A percentile compares a stretch with the other conserved stretches of the same genome.
phyloP scores from a whole-genome alignment of 257 asterid species.

The Asclepias syriaca region DNA sequence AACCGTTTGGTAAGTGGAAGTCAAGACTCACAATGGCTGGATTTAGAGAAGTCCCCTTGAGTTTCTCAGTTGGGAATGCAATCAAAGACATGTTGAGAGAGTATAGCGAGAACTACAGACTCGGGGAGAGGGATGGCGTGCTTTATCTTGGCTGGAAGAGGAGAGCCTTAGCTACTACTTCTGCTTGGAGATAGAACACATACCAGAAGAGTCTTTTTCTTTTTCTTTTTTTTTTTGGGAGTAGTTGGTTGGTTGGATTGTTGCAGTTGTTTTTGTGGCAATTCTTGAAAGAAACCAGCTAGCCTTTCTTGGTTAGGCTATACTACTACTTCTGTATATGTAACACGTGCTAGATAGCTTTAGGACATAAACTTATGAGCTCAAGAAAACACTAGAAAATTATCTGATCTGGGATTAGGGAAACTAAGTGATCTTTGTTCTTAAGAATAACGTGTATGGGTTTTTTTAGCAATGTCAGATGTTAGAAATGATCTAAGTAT shows the following conservation, averaged over 20 bases:
- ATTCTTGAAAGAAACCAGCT: constrained; percentile 1
- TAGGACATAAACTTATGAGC: constrained; percentile 6
- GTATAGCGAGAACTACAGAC: constrained; percentile 48
- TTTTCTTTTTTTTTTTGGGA: too few species aligned
- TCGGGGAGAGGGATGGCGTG: constrained; percentile 54
- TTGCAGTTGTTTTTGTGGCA: constrained; percentile 4
- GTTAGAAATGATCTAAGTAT: neutral
- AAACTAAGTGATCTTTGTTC: too few species aligned
- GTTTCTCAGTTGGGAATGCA: constrained; percentile 53
- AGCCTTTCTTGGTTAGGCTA: neutral
- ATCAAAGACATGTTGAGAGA: constrained; percentile 51
- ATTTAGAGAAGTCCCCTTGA: constrained; percentile 48
- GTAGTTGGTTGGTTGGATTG: neutral
- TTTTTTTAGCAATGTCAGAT: neutral
- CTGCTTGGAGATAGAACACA: constrained; percentile 66
- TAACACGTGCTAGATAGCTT: constrained; percentile 5
- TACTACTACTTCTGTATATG: constrained; percentile 13
- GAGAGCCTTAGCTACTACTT: constrained; percentile 55
- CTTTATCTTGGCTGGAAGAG: constrained; percentile 85
- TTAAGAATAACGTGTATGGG: too few species aligned
- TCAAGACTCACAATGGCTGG: constrained; percentile 72
- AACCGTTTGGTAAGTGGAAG: constrained; percentile 82
- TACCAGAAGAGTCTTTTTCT: neutral
- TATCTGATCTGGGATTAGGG: too few species aligned
- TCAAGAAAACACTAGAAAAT: neutral